phyloP scores from a whole-genome alignment of 257 asterid species.

The Scutellaria minor region DNA sequence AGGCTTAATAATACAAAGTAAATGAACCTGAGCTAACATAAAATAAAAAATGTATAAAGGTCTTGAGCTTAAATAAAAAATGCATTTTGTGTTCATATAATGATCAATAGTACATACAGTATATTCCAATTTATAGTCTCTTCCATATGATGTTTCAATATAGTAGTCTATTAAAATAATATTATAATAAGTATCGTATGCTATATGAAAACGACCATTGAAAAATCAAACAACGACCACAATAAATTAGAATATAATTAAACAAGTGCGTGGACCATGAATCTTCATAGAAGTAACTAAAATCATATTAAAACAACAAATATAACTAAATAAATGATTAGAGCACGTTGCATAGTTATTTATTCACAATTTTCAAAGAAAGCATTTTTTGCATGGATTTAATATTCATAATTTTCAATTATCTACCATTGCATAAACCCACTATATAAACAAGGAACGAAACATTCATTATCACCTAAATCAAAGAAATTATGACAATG shows the following conservation, averaged over 20 bases:
- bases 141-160: background rate
- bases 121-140: background rate
- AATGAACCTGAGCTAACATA: too few species aligned
- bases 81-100: background rate
- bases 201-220: background rate
- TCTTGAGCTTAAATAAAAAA: background rate
- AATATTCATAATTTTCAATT: background rate
- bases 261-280: constrained; percentile 23
- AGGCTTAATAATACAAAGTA: too few species aligned
- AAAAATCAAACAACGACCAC: background rate
- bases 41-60: too few species aligned
- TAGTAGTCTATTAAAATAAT: background rate
- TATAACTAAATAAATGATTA: background rate
- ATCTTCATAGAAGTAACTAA: constrained; percentile 18
- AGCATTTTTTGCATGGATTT: background rate
- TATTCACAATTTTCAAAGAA: background rate
- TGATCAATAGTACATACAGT: background rate
- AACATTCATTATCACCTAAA: background rate
- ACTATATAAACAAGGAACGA: constrained; percentile 20
- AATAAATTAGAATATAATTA: background rate
- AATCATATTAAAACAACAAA: background rate
- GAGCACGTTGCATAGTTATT: background rate
- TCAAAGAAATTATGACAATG: constrained; percentile 5
- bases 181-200: constrained; percentile 1
- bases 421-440: background rate